Conservation (phyloP, 2,329 filamentous ascomycete species). For the Penicillium thymicola region DNA sequence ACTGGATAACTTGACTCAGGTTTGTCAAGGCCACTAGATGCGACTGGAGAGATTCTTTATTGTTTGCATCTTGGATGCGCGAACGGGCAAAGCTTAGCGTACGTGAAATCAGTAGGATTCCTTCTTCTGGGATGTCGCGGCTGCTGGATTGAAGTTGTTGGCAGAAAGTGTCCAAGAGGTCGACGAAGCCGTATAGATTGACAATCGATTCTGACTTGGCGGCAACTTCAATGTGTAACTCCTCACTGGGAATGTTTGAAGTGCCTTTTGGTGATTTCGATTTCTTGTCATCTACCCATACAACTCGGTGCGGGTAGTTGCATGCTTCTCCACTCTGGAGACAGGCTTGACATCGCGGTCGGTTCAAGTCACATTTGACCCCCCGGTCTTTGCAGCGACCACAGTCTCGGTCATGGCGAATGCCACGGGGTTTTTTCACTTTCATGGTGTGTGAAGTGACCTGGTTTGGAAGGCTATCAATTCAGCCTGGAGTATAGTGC, state of each 20-base stretch:
- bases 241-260: neutral
- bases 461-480: slow-evolving; percentile 1
- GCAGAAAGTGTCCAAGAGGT: slow-evolving; percentile 24
- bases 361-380: slow-evolving; percentile 32
- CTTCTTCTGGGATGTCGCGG: slow-evolving; percentile 20
- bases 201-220: slow-evolving; percentile 9
- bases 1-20: slow-evolving; percentile 40
- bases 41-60: slow-evolving; percentile 22
- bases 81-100: slow-evolving; percentile 25
- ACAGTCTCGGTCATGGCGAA: slow-evolving; percentile 32
- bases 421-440: slow-evolving; percentile 29
- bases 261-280: neutral
- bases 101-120: slow-evolving; percentile 24
- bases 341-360: slow-evolving; percentile 28
- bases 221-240: neutral
- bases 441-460: slow-evolving; percentile 6
- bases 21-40: slow-evolving; percentile 37
- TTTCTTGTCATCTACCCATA: slow-evolving; percentile 22
- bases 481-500: neutral
- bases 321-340: slow-evolving; percentile 20
- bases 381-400: slow-evolving; percentile 23
- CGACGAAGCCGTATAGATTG: slow-evolving; percentile 28
- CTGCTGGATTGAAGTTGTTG: slow-evolving; percentile 23
- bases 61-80: slow-evolving; percentile 20
- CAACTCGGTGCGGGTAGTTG: slow-evolving; percentile 26